A percentile compares a stretch with the other conserved stretches of the same genome.
Conservation (phyloP, 257 asterid species). For the Haberlea rhodopensis region DNA sequence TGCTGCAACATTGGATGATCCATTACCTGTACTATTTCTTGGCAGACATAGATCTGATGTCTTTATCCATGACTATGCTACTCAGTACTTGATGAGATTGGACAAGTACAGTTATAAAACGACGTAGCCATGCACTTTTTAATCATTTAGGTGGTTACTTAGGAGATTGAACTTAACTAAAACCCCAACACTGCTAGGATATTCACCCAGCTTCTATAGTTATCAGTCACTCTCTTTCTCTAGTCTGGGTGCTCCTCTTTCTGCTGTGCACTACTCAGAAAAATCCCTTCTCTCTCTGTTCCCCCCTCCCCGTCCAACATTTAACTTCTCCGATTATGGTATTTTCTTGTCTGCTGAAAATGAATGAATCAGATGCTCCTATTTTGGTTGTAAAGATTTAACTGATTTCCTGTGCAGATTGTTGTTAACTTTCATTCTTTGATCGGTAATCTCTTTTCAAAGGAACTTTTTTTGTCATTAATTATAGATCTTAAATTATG, state of each 20-base stretch:
- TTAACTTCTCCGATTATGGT: background rate
- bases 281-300: constrained; percentile 23
- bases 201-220: background rate
- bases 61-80: no score
- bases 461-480: background rate
- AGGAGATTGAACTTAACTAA: background rate
- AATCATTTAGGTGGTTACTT: no score
- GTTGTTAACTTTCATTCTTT: constrained; percentile 8
- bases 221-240: constrained; percentile 2
- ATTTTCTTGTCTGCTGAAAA: constrained; percentile 10
- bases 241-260: background rate
- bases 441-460: constrained; percentile 6
- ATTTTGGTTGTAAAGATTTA: background rate
- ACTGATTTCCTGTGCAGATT: constrained; percentile 1
- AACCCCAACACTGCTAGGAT: background rate
- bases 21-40: background rate
- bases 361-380: constrained; percentile 4
- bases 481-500: constrained; percentile 5
- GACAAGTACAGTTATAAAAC: background rate
- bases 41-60: background rate
- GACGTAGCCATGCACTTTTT: no score
- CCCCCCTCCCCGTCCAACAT: background rate
- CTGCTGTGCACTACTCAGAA: constrained; percentile 1
- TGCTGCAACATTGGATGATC: background rate
- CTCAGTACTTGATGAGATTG: no score